A percentile compares a stretch with the other conserved stretches of the same genome.
Conservation (phyloP, 139 green algal species). For the Closterium sp. region DNA sequence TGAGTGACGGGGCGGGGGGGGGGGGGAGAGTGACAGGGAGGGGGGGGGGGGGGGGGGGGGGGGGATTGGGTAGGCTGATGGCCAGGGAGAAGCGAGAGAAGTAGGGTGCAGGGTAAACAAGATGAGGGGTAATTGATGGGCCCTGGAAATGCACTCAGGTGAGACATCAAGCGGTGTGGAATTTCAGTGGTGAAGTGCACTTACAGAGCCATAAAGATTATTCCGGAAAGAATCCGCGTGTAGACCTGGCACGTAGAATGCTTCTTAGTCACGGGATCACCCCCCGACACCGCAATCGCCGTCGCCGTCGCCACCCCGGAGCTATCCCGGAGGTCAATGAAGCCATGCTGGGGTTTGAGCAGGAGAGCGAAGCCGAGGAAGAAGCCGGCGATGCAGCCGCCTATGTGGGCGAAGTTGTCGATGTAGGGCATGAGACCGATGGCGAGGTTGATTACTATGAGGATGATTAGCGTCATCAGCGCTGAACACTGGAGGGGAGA, state of each 20-base stretch:
- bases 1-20: too few species aligned
- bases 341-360: slow-evolving; percentile 26
- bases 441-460: slow-evolving; percentile 46
- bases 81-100: too few species aligned
- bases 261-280: background rate
- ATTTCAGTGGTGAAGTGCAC: background rate
- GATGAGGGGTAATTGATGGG: too few species aligned
- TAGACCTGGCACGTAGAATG: background rate
- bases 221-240: background rate
- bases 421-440: slow-evolving; percentile 41
- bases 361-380: slow-evolving; percentile 38
- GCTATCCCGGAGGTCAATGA: background rate
- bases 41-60: too few species aligned
- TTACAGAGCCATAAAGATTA: background rate
- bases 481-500: slow-evolving; percentile 12
- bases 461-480: slow-evolving; percentile 20
- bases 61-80: too few species aligned
- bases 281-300: background rate
- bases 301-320: background rate
- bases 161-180: too few species aligned
- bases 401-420: slow-evolving; percentile 47
- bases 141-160: too few species aligned
- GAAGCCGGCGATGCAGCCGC: slow-evolving; percentile 37
- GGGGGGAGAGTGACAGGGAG: too few species aligned
- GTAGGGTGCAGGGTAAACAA: too few species aligned